Conservation (phyloP, 208 protist species). For the Acanthamoeba triangularis region DNA sequence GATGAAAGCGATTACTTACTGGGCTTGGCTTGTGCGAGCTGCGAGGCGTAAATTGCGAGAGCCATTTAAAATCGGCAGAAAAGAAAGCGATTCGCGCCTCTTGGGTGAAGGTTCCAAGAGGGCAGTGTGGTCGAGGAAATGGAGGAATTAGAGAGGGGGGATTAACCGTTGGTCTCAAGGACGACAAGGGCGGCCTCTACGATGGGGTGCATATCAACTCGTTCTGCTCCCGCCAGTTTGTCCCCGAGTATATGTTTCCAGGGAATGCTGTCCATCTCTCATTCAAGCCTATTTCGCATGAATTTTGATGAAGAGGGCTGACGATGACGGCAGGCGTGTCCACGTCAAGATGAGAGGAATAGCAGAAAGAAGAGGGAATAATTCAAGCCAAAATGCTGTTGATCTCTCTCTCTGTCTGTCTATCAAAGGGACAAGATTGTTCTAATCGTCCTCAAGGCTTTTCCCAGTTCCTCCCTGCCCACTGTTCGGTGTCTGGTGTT, state of each 20-base stretch:
- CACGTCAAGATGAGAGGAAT: background rate
- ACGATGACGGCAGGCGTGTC: background rate
- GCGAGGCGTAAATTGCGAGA: too few species aligned
- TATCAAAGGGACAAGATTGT: too few species aligned
- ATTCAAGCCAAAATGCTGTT: too few species aligned
- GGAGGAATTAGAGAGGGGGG: background rate
- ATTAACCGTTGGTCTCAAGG: background rate
- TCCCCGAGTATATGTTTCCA: constrained; percentile 3
- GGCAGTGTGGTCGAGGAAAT: background rate
- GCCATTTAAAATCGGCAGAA: background rate
- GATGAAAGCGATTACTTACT: too few species aligned
- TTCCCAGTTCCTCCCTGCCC: too few species aligned
- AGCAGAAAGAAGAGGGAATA: too few species aligned
- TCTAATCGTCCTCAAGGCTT: too few species aligned
- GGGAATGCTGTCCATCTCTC: background rate
- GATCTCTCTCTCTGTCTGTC: background rate
- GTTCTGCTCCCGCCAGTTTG: background rate
- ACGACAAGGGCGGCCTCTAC: background rate
- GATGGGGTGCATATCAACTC: background rate
- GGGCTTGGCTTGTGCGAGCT: too few species aligned
- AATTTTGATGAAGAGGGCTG: too few species aligned
- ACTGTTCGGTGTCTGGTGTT: too few species aligned
- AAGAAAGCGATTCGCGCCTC: background rate
- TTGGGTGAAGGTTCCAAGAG: too few species aligned
- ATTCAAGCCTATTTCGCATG: background rate